Evolutionary conservation across 2,329 filamentous ascomycete species (phyloP), one percentile per base, ranked within the genome.

Genomic region (Colletotrichum scovillei): DNA sequence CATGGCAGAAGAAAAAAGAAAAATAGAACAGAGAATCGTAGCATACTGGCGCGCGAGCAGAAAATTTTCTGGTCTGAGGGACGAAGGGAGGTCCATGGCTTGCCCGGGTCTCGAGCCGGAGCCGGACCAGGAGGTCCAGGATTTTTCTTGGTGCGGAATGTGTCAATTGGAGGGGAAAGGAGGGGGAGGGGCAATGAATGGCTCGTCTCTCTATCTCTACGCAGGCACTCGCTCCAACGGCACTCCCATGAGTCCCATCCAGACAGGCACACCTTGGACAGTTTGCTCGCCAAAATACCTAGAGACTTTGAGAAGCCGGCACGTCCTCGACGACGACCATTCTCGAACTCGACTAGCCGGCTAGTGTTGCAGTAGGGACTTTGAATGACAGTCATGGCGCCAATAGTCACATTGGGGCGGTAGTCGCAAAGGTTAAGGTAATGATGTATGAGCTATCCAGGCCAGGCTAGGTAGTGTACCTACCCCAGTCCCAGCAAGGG

Each of bases 101-200:
- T 65, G 46, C 28, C 70, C 70, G 67, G 67, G 70, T 52, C 22
- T 56, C 32, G 55, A 26, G 30, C 67, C 70, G 70, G 70, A 58
- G 70, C 67, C 70, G 67, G 70, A 38, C 35, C 28, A 42, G 55
- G 35, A 69, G 42, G 59, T 35, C 66, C 53, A 58, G 53, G 35
- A 42, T 16, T 42, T 42, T 58, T 24, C 19, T 53, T 49, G 28
- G 32, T 56, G 22, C 42, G 55, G 63, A 19, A 53, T 35, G 12
- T 24, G 35, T 35, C 16, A 9, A 11, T 32, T 32, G 26, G 38
- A n/a, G 52, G 26, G n/a, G 26, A 53, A 63, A 73, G 75, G 74
- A 60, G 76, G 78, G 75, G 76, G 70, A 77, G 75, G 74, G 74
- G 76, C 75, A 42, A 78, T 79, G 78, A 19, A 42, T 42, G 38